These are phyloP conservation scores for Hamiltosporidium magnivora DNA, from an alignment of 371 early-diverging fungal genomes.

Conservation along the genomic window DNA sequence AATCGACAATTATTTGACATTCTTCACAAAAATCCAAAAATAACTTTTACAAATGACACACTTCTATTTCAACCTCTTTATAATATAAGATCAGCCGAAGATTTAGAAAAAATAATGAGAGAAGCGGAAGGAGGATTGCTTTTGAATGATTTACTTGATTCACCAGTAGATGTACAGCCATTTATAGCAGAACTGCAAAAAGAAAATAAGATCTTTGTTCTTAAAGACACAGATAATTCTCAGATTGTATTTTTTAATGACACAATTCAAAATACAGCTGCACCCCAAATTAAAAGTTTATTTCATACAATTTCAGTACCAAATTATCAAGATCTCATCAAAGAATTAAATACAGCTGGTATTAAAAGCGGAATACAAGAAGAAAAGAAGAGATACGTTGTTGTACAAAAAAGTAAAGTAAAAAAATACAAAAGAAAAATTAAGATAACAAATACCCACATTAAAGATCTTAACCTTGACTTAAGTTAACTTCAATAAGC, in stretches of 20 bases:
- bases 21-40: conserved; percentile 50
- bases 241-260: conserved; percentile 51
- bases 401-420: conserved; percentile 22
- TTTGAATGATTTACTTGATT: conserved; percentile 41
- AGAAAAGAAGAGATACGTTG: conserved; percentile 28
- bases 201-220: conserved; percentile 39
- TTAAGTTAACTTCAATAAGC: neutral
- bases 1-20: conserved; percentile 32
- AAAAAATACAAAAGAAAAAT: conserved; percentile 53
- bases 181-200: conserved; percentile 37
- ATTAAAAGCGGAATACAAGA: conserved; percentile 29
- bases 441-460: conserved; percentile 57
- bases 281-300: conserved; percentile 34
- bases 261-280: conserved; percentile 10
- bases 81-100: conserved; percentile 44
- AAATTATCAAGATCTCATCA: conserved; percentile 44
- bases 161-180: conserved; percentile 29
- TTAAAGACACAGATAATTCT: conserved; percentile 54
- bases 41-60: conserved; percentile 31
- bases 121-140: conserved; percentile 41
- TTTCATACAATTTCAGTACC: conserved; percentile 46
- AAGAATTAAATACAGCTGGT: conserved; percentile 49
- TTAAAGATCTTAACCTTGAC: conserved; percentile 44
- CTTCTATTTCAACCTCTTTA: conserved; percentile 47
- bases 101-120: conserved; percentile 44